Evolutionary conservation across 1,139 yeast species (phyloP), one percentile per base, ranked within the genome.

Genomic region (Geotrichum carabidarum): DNA sequence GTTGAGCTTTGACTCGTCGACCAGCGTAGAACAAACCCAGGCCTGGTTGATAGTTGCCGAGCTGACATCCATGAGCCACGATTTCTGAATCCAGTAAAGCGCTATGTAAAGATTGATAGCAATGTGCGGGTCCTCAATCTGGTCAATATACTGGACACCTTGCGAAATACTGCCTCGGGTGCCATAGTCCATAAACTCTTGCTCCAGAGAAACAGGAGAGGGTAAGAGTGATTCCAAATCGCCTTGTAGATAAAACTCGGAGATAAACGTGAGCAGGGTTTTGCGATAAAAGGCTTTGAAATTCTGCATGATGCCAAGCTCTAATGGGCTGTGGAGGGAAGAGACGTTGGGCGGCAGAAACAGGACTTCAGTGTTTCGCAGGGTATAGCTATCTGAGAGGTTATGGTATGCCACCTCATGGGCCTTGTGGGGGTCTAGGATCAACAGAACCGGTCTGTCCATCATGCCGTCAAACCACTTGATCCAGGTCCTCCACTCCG

Each of bases 381-480:
- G 44, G 12, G 49, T 43, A 9, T 34, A 42, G n/a, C 31, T 31
- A 11, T 52, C 53, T 8, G 42, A 35, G 7, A 52, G 50, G 30
- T 47, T 43, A 8, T 41, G 49, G 32, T 36, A 42, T 7, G 54
- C 58, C 8, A 52, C 54, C 32, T 55, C 58, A 14, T 55, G 58
- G 7, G 54, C 36, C 9, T 51, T 51, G 45, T 48, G 46, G n/a
- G 58, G 58, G 35, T 53, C 54, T 8, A 55, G 12, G 8, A 55
- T 40, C 2, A 55, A 50, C 17, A 55, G 43, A 6, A 52, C 58
- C 1, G 30, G 38, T 8, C 51, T 34, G 34, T 51, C 58, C 55
- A 55, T 55, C 34, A 49, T 34, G 7, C 45, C 31, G 41, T 55
- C 58, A 34, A 55, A 52, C 58, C 58, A 55, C n/a, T 44, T 35